These are phyloP conservation scores for Cucurbita argyrosperma DNA, from an alignment of 306 rosid genomes.

Conservation along the genomic window DNA sequence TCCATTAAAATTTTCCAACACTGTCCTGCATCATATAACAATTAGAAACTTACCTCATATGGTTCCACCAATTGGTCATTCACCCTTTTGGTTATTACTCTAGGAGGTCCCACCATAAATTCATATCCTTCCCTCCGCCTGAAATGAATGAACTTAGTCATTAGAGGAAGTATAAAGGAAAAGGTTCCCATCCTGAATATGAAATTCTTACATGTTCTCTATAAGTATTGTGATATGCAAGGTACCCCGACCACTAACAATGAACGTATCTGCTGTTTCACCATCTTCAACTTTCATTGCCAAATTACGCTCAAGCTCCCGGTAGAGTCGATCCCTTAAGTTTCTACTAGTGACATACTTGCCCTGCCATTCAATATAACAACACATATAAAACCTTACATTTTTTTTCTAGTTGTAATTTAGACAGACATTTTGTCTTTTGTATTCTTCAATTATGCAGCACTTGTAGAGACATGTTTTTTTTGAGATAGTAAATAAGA, in stretches of 20 bases:
- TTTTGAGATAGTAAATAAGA: neutral
- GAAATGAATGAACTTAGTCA: constrained; percentile 18
- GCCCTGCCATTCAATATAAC: constrained; percentile 43
- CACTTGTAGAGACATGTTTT: neutral
- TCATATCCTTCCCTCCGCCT: constrained; percentile 99
- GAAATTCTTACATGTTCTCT: constrained; percentile 76
- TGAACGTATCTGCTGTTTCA: constrained; percentile 88
- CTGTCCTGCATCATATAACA: neutral
- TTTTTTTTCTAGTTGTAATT: neutral
- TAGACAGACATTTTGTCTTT: neutral
- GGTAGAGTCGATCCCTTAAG: constrained; percentile 83
- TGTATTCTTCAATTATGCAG: neutral
- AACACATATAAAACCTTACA: neutral
- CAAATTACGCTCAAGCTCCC: constrained; percentile 91
- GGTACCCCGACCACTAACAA: constrained; percentile 99
- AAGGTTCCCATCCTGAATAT: constrained; percentile 9
- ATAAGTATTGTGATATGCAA: constrained; percentile 88
- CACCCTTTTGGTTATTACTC: constrained; percentile 79
- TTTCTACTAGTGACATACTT: constrained; percentile 97
- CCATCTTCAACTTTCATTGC: constrained; percentile 99
- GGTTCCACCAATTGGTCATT: constrained; percentile 70
- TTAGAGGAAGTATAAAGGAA: constrained; percentile 3
- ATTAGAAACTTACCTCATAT: constrained; percentile 54
- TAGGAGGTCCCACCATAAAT: constrained; percentile 99
- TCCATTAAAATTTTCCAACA: neutral